Base-by-base conservation (phyloP, 1,139 yeast species). In the Geotrichum australiense region DNA sequence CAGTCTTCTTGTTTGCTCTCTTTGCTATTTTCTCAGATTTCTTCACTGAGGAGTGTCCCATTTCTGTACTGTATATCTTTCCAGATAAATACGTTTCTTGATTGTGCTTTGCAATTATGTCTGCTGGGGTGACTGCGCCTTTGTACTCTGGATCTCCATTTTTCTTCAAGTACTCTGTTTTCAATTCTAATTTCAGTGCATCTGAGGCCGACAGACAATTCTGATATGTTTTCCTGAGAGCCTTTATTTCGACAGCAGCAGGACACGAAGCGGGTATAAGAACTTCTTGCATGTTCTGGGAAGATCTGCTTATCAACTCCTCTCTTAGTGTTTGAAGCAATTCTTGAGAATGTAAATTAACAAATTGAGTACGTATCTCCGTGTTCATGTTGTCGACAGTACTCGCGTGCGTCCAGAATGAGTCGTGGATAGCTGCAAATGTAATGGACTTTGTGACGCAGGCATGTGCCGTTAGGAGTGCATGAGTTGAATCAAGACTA, bases 341-440 rank as follows among this genome's bases (percentile, higher is more conserved):
- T 61, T 84, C 76, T 16, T 70, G 75, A 43, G 71, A 70, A 59
- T 89, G 95, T 42, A 89, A 65, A 37, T 69, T 64, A 45, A 85
- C 80, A 63, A 89, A 89, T 50, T 83, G 79, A 33, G 80, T 76
- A 57, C 97, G 74, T 45, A 87, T 68, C 28, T 71, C 65, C 5
- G 55, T 55, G 57, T 76, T 82, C 89, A 89, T 78, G 2, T 53
- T 54, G 46, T 76, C 78, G 26, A 86, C 77, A 56, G 82, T 85
- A 36, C 74, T 63, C 1, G 96, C 96, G 61, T 89, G 96, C 0
- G 96, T 85, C 97, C 97, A 89, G 59, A 82, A 89, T 2, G 96
- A 86, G 62, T 89, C 97, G 62, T 89, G 97, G 31, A 89, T 96
- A 0, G 96, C 80, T 0, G 96, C 95, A 68, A 89, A 89, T n/a